Conservation (phyloP, 176 grass and related monocot species). For the Juncus effusus region DNA sequence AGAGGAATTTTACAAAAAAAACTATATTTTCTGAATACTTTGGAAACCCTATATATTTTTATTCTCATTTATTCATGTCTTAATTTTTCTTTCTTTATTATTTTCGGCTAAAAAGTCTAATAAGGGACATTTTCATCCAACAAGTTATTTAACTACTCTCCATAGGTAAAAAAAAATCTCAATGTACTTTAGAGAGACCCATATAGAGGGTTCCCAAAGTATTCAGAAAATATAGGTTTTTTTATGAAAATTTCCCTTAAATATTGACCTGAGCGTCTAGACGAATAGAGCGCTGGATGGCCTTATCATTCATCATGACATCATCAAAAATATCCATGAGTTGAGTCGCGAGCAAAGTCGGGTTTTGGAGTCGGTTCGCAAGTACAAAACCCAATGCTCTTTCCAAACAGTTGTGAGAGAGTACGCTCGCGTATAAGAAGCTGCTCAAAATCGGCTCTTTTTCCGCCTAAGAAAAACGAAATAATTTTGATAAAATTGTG, state of each 20-base stretch:
- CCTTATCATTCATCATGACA: constrained; percentile 79
- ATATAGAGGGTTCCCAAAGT: no score
- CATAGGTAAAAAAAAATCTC: no score
- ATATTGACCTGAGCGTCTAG: constrained; percentile 86
- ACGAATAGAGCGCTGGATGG: constrained; percentile 73
- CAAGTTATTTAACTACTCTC: no score
- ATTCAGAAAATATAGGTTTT: no score
- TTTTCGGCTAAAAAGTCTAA: no score
- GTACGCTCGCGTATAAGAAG: constrained; percentile 87
- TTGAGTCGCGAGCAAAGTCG: constrained; percentile 89
- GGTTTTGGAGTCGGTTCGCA: constrained; percentile 85
- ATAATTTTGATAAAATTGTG: no score
- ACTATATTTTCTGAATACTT: constrained; percentile 1
- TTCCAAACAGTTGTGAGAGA: constrained; percentile 83
- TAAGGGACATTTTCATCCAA: no score
- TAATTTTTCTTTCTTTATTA: no score
- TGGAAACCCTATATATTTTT: neutral
- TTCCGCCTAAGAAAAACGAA: constrained; percentile 48
- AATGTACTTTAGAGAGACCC: no score
- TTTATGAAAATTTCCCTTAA: no score
- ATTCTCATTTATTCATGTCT: no score
- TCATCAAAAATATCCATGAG: constrained; percentile 92
- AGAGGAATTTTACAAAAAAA: constrained; percentile 18
- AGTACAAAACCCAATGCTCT: constrained; percentile 80
- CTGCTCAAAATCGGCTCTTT: constrained; percentile 98